A percentile compares a stretch with the other conserved stretches of the same genome.
These are phyloP conservation scores for Annulohypoxylon moriforme DNA, from an alignment of 495 filamentous ascomycete species.

Conservation along the genomic window DNA sequence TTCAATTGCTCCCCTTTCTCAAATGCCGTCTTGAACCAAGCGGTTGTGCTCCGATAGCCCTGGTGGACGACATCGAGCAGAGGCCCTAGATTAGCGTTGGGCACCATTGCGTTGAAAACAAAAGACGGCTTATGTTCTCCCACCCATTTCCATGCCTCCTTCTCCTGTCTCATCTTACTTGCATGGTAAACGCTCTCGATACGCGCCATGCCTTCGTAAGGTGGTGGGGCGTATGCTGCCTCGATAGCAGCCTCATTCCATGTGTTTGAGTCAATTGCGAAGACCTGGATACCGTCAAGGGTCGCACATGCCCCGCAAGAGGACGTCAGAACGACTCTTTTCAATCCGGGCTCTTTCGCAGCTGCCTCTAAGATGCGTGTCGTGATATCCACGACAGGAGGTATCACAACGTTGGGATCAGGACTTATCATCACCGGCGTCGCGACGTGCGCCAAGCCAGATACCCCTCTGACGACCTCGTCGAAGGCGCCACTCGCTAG, in stretches of 20 bases:
- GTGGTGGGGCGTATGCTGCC: conserved; percentile 32
- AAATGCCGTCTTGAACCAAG: conserved; percentile 13
- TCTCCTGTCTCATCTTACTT: conserved; percentile 37
- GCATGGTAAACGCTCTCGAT: conserved; percentile 22
- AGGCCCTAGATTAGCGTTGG: conserved; percentile 32
- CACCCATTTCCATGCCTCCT: conserved; percentile 42
- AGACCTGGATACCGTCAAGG: conserved; percentile 12
- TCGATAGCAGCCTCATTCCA: conserved; percentile 37
- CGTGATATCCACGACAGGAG: conserved; percentile 21
- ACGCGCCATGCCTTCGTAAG: conserved; percentile 12
- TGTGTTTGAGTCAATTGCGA: conserved; percentile 26
- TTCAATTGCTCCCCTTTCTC: conserved; percentile 13
- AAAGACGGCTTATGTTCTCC: conserved; percentile 38
- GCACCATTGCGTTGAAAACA: conserved; percentile 38
- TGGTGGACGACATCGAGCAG: conserved; percentile 19
- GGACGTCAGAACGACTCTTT: conserved; percentile 36
- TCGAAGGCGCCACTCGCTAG: conserved; percentile 31
- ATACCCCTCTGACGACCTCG: conserved; percentile 26
- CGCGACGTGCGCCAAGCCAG: conserved; percentile 32
- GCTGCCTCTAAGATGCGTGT: conserved; percentile 26
- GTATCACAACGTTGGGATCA: conserved; percentile 21
- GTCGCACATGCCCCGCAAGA: conserved; percentile 15
- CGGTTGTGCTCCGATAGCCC: conserved; percentile 24
- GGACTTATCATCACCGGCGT: conserved; percentile 22
- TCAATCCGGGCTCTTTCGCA: conserved; percentile 31